These are phyloP conservation scores for Globisporangium paroecandrum DNA, from an alignment of 352 stramenopile species.

Conservation along the genomic window DNA sequence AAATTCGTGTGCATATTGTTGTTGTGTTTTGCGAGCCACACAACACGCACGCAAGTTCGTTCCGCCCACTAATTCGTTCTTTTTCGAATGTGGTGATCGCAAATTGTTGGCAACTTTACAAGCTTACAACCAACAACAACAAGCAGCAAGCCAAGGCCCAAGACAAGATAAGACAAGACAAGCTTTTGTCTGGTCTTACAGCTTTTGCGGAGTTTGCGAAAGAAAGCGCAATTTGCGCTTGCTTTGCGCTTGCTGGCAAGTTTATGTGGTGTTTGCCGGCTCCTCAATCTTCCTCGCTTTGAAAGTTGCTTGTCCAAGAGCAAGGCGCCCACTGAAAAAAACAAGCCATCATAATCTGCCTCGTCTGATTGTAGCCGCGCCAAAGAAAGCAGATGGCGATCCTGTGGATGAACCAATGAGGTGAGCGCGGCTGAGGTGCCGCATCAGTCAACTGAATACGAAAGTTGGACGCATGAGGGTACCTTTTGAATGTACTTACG, in stretches of 20 bases:
- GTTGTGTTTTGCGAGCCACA: not conserved
- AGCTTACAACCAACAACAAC: not conserved
- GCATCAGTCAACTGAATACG: not conserved
- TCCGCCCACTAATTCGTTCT: constrained; percentile 1
- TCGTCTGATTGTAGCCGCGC: constrained; percentile 6
- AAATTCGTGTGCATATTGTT: not conserved
- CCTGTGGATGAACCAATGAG: constrained; percentile 7
- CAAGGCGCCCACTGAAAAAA: constrained; percentile 1
- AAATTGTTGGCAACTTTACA: constrained; percentile 3
- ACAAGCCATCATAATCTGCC: not conserved
- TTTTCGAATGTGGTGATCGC: constrained; percentile 4
- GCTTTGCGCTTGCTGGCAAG: not conserved
- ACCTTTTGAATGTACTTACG: not conserved
- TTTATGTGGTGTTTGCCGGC: not conserved
- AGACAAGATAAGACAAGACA: not conserved
- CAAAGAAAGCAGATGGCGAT: constrained; percentile 5
- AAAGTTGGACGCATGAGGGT: not conserved
- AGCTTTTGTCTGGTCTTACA: not conserved
- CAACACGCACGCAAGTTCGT: not conserved
- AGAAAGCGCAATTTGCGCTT: not conserved
- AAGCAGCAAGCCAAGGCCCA: no score
- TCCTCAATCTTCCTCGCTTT: not conserved
- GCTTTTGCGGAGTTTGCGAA: not conserved
- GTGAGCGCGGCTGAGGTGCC: not conserved
- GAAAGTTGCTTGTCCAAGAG: not conserved